Evolutionary conservation across 352 stramenopile species (phyloP).

Genomic region (Thraustochytrium sp.): DNA sequence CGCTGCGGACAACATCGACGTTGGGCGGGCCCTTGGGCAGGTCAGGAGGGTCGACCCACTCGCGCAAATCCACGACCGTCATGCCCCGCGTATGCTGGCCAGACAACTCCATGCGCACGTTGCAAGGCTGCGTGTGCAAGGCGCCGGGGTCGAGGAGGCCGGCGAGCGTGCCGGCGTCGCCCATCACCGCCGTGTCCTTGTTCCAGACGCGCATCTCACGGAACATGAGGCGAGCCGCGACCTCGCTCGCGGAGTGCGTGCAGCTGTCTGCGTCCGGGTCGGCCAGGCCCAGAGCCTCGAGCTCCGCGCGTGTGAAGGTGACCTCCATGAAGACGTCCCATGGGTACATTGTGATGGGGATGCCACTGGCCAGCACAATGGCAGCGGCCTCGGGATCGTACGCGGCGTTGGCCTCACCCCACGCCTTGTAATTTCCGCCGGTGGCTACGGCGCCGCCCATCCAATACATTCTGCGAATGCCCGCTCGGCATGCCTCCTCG

Average conservation of each 20-base stretch:
- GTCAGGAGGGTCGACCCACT: conserved; percentile 29
- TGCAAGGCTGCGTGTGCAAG: not conserved
- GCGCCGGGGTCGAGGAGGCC: not conserved
- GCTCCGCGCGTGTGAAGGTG: not conserved
- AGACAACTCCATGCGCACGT: conserved; percentile 6
- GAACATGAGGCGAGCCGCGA: conserved; percentile 14
- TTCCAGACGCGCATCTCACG: conserved; percentile 19
- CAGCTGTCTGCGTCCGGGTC: not conserved
- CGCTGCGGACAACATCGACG: not conserved
- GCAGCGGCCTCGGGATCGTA: conserved; percentile 23
- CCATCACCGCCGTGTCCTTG: conserved; percentile 19
- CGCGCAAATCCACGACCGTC: conserved; percentile 27
- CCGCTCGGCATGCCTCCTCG: not conserved
- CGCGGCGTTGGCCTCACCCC: conserved; percentile 31
- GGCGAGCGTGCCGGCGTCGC: not conserved
- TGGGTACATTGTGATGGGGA: conserved; percentile 38
- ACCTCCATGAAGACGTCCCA: conserved; percentile 23
- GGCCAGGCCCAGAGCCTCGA: not conserved
- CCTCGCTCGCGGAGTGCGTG: not conserved
- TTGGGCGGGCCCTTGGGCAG: not conserved
- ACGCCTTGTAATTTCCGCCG: conserved; percentile 23
- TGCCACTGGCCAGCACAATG: conserved; percentile 5
- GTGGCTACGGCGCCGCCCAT: conserved; percentile 3
- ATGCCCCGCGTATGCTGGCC: conserved; percentile 7
- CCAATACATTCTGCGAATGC: conserved; percentile 3